phyloP scores from a whole-genome alignment of 148 eudicot species.

The Drosera capensis region DNA sequence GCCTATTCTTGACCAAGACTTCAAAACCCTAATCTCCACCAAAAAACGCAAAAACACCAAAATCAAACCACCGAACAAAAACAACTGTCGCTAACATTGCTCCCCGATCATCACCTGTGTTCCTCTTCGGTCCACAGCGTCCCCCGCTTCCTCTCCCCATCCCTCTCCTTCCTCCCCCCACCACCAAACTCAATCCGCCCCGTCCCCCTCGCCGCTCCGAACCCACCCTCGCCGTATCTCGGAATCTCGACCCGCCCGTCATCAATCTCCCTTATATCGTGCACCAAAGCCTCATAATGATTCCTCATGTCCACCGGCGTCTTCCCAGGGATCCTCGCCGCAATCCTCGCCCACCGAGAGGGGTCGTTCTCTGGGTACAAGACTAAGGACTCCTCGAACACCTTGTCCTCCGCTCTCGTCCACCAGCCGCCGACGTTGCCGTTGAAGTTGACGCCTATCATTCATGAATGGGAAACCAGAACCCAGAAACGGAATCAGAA shows the following conservation, averaged over 20 bases:
- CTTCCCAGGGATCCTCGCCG: conserved; percentile 19
- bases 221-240: conserved; percentile 16
- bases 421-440: conserved; percentile 4
- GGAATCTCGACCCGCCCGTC: conserved; percentile 29
- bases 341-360: conserved; percentile 25
- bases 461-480: no score
- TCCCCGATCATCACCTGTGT: no score
- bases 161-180: conserved; percentile 7
- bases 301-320: conserved; percentile 12
- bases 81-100: conserved; percentile 1
- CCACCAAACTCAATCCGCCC: neutral
- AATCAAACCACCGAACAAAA: neutral
- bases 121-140: conserved; percentile 46
- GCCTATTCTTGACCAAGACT: no score
- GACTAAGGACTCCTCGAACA: conserved; percentile 26
- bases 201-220: conserved; percentile 6
- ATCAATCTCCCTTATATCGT: conserved; percentile 27
- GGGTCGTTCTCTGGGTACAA: conserved; percentile 8
- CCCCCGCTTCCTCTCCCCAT: conserved; percentile 30
- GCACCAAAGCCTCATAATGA: conserved; percentile 22
- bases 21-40: no score
- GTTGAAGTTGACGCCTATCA: conserved; percentile 21
- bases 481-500: no score
- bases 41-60: neutral
- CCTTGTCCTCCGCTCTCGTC: conserved; percentile 23